Evolutionary conservation across 2,329 filamentous ascomycete genomes (phyloP).

Genomic region (Cordyceps cicadae): DNA sequence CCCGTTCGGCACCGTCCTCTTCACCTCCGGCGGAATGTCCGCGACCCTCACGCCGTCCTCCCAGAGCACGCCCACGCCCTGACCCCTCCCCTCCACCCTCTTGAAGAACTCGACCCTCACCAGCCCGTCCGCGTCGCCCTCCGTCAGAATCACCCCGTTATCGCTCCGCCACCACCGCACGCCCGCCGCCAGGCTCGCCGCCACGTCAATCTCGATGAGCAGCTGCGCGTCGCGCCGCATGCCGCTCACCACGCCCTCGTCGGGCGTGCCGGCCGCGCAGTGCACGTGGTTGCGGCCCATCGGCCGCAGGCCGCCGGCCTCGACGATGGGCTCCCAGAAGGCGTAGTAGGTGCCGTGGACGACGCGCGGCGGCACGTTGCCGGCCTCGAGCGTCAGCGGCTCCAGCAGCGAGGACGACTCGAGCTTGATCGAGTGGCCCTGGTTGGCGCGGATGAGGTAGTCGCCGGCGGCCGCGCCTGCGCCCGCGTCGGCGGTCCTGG

Average conservation of each 20-base stretch:
- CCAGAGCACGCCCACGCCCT: slow-evolving; percentile 58
- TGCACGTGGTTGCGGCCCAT: slow-evolving; percentile 89
- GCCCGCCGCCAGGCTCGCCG: slow-evolving; percentile 52
- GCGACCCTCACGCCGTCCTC: slow-evolving; percentile 57
- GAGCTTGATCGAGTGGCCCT: slow-evolving; percentile 79
- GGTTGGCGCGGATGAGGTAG: slow-evolving; percentile 89
- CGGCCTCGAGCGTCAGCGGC: slow-evolving; percentile 52
- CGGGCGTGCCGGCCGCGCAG: slow-evolving; percentile 68
- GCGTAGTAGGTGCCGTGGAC: slow-evolving; percentile 86
- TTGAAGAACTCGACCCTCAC: slow-evolving; percentile 62
- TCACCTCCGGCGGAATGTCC: slow-evolving; percentile 56
- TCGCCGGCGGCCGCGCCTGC: slow-evolving; percentile 40
- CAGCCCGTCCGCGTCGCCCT: slow-evolving; percentile 49
- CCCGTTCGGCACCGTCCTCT: slow-evolving; percentile 38
- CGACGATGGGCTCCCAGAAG: slow-evolving; percentile 67
- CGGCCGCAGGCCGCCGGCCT: slow-evolving; percentile 65
- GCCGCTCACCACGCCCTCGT: slow-evolving; percentile 58
- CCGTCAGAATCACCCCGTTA: slow-evolving; percentile 66
- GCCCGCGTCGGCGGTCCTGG: slow-evolving; percentile 10
- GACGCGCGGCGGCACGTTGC: slow-evolving; percentile 55
- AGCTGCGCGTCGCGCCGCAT: slow-evolving; percentile 74
- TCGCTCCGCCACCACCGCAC: slow-evolving; percentile 72
- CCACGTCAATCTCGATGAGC: slow-evolving; percentile 68
- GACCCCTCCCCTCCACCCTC: slow-evolving; percentile 56
- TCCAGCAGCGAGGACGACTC: slow-evolving; percentile 64